Conservation (phyloP, 1,139 yeast species). For the Yamadazyma conglobata region DNA sequence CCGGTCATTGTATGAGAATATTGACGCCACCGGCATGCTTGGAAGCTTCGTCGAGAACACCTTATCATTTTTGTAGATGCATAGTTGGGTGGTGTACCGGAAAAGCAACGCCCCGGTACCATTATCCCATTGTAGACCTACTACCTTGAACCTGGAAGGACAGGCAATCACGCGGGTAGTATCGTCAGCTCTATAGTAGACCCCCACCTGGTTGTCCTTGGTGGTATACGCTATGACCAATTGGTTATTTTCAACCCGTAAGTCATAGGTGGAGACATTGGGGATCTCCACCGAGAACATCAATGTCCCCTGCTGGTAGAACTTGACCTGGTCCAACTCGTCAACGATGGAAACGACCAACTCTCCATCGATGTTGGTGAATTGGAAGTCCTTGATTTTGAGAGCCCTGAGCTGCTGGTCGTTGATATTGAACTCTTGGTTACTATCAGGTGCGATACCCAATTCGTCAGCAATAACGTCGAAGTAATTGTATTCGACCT, state of each 20-base stretch:
- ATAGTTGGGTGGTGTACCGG: constrained; percentile 1
- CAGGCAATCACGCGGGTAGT: neutral
- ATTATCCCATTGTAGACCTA: constrained; percentile 5
- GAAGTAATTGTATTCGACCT: constrained; percentile 26
- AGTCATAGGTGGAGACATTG: constrained; percentile 1
- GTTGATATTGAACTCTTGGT: constrained; percentile 17
- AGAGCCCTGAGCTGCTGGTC: constrained; percentile 21
- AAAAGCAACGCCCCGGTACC: constrained; percentile 2
- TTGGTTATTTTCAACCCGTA: constrained; percentile 3
- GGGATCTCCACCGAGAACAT: neutral
- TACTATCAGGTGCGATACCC: constrained; percentile 7
- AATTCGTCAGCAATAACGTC: constrained; percentile 24
- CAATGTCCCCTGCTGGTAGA: constrained; percentile 4
- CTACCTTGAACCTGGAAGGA: constrained; percentile 12
- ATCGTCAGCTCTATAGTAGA: constrained; percentile 1
- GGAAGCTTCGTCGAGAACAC: neutral
- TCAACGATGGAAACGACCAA: constrained; percentile 20
- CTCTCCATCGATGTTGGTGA: constrained; percentile 17
- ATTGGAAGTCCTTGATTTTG: constrained; percentile 28
- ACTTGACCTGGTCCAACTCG: constrained; percentile 11
- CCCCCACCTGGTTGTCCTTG: constrained; percentile 5
- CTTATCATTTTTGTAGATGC: neutral
- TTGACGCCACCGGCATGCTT: constrained; percentile 2
- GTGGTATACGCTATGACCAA: constrained; percentile 6
- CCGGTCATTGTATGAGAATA: constrained; percentile 4